A percentile compares a stretch with the other conserved stretches of the same genome.
Evolutionary conservation across 31 red algal genomes (phyloP).

Genomic region (Bonnemaisonia californica): DNA sequence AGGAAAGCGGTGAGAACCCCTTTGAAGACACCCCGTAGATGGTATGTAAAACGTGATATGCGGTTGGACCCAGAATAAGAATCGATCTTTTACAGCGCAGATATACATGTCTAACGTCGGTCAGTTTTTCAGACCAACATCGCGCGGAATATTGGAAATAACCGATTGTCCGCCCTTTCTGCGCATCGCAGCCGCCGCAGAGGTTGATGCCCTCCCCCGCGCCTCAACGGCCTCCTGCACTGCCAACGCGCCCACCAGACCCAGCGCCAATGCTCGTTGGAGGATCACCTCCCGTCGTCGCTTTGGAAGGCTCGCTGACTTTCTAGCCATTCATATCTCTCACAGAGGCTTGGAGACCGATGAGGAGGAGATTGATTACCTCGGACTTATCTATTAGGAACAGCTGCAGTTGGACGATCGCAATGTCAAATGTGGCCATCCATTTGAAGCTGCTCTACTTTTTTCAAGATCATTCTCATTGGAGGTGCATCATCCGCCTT

Average conservation of each 20-base stretch:
- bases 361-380: constrained; percentile 45
- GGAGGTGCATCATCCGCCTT: too few species aligned
- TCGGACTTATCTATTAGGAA: constrained; percentile 76
- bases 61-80: too few species aligned
- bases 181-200: constrained; percentile 65
- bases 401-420: constrained; percentile 63
- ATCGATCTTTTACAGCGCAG: too few species aligned
- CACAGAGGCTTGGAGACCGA: background rate
- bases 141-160: too few species aligned
- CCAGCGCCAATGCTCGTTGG: background rate
- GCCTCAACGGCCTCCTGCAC: constrained; percentile 10
- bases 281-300: constrained; percentile 1
- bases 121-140: too few species aligned
- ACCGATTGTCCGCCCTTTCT: constrained; percentile 56
- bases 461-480: too few species aligned
- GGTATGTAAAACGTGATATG: too few species aligned
- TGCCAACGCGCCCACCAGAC: constrained; percentile 13
- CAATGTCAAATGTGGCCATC: constrained; percentile 68
- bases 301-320: constrained; percentile 19
- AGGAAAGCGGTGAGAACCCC: too few species aligned
- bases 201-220: constrained; percentile 23
- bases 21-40: too few species aligned
- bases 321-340: constrained; percentile 31
- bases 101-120: too few species aligned
- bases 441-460: too few species aligned